Conservation (phyloP, 495 filamentous ascomycete genomes). For the Hyaloscypha bicolor region DNA sequence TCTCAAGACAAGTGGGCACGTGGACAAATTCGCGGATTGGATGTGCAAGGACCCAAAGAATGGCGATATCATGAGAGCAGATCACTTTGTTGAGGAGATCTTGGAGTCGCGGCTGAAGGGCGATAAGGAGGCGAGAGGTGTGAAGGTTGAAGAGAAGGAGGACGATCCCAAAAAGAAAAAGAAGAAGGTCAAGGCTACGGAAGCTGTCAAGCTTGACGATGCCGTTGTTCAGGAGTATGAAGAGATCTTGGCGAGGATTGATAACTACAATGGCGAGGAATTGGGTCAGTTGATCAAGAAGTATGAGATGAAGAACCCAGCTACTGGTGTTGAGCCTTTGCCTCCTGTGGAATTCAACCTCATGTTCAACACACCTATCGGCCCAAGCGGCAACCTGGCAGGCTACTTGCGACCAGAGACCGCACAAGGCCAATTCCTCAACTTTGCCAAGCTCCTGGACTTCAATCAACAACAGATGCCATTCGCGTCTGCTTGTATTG, state of each 20-base stretch:
- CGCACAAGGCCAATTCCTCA: slow-evolving; percentile 76
- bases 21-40: slow-evolving; percentile 98
- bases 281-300: slow-evolving; percentile 72
- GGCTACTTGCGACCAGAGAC: slow-evolving; percentile 75
- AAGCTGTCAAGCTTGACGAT: slow-evolving; percentile 67
- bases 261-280: slow-evolving; percentile 73
- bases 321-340: slow-evolving; percentile 56
- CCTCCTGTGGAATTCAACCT: slow-evolving; percentile 75
- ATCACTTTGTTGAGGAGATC: slow-evolving; percentile 94
- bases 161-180: slow-evolving; percentile 61
- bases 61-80: slow-evolving; percentile 93
- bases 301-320: slow-evolving; percentile 69
- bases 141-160: slow-evolving; percentile 68
- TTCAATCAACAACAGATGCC: slow-evolving; percentile 75
- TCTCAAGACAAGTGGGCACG: slow-evolving; percentile 94
- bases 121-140: slow-evolving; percentile 53
- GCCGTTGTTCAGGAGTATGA: slow-evolving; percentile 70
- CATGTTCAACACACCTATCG: slow-evolving; percentile 78
- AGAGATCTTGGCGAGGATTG: slow-evolving; percentile 71
- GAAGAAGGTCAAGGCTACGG: slow-evolving; percentile 53
- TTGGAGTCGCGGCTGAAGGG: slow-evolving; percentile 78
- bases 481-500: slow-evolving; percentile 77
- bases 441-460: slow-evolving; percentile 76
- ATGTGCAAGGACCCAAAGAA: slow-evolving; percentile 99
- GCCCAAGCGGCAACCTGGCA: slow-evolving; percentile 58